Conservation (phyloP, 257 asterid species). For the Penstemon newberryi region DNA sequence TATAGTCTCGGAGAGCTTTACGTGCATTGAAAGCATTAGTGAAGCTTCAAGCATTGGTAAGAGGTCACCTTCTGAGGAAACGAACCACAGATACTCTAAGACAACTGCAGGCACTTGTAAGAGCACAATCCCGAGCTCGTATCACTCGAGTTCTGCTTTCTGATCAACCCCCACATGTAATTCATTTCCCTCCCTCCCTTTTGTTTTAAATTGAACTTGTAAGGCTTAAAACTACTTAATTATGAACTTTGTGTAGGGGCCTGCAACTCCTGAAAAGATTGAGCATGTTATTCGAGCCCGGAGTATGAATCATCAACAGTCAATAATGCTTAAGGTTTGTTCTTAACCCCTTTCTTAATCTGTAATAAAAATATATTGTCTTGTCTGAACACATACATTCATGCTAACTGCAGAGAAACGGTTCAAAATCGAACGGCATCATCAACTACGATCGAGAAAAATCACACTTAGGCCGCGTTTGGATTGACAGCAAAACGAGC, state of each 20-base stretch:
- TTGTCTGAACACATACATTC: not conserved
- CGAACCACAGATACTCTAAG: conserved; percentile 54
- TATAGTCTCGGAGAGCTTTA: conserved; percentile 78
- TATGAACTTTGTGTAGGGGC: conserved; percentile 53
- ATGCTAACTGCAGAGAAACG: conserved; percentile 47
- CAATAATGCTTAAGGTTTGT: conserved; percentile 51
- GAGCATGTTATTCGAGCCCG: conserved; percentile 51
- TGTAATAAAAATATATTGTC: not conserved
- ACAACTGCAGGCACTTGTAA: conserved; percentile 55
- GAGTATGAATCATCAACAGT: conserved; percentile 53
- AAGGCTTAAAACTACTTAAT: not conserved
- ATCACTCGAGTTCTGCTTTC: conserved; percentile 40
- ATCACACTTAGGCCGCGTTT: conserved; percentile 2
- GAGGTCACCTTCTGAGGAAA: conserved; percentile 81
- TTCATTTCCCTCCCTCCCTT: conserved; percentile 19
- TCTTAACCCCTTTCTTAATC: not conserved
- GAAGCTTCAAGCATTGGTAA: conserved; percentile 83
- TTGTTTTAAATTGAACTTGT: conserved; percentile 24
- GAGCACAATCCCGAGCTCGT: conserved; percentile 70
- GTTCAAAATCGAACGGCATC: conserved; percentile 42
- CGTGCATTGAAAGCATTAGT: conserved; percentile 82
- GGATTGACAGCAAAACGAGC: conserved; percentile 22
- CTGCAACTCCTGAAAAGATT: conserved; percentile 79
- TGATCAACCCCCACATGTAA: conserved; percentile 59
- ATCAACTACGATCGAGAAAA: conserved; percentile 22